These are phyloP conservation scores for Fulvia fulva DNA, from an alignment of 2,329 filamentous ascomycete genomes.

Conservation along the genomic window DNA sequence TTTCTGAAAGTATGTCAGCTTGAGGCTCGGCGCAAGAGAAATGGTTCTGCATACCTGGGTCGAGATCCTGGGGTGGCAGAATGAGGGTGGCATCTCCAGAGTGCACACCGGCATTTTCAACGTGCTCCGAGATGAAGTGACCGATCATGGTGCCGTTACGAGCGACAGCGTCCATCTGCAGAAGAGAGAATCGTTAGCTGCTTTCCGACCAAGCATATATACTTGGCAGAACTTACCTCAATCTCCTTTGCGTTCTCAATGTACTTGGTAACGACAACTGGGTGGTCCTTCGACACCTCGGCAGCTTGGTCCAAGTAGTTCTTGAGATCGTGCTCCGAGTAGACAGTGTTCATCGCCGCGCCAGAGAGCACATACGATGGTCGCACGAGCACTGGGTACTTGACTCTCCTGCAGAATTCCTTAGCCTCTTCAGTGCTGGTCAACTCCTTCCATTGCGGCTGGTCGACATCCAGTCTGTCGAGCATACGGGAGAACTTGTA, in stretches of 20 bases:
- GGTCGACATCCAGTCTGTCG: slow-evolving; percentile 89
- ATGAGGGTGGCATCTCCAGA: slow-evolving; percentile 97
- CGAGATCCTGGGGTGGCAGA: slow-evolving; percentile 87
- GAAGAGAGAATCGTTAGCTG: too few species aligned
- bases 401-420: slow-evolving; percentile 80
- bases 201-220: too few species aligned
- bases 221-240: too few species aligned
- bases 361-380: slow-evolving; percentile 96
- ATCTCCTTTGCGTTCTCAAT: slow-evolving; percentile 99
- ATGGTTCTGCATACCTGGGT: slow-evolving; percentile 46
- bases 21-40: too few species aligned
- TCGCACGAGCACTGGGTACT: slow-evolving; percentile 89
- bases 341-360: slow-evolving; percentile 98
- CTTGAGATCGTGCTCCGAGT: slow-evolving; percentile 88
- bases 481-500: slow-evolving; percentile 99
- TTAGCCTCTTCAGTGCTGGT: slow-evolving; percentile 90
- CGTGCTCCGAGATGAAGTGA: slow-evolving; percentile 97
- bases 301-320: slow-evolving; percentile 85
- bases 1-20: slow-evolving; percentile 51
- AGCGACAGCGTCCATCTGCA: slow-evolving; percentile 97
- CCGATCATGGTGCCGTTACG: slow-evolving; percentile 84
- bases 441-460: slow-evolving; percentile 96
- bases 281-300: slow-evolving; percentile 90
- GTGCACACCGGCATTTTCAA: slow-evolving; percentile 97
- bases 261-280: slow-evolving; percentile 98